Evolutionary conservation across 306 rosid genomes (phyloP), one percentile per base, ranked within the genome.

Genomic region (Lupinus albus): DNA sequence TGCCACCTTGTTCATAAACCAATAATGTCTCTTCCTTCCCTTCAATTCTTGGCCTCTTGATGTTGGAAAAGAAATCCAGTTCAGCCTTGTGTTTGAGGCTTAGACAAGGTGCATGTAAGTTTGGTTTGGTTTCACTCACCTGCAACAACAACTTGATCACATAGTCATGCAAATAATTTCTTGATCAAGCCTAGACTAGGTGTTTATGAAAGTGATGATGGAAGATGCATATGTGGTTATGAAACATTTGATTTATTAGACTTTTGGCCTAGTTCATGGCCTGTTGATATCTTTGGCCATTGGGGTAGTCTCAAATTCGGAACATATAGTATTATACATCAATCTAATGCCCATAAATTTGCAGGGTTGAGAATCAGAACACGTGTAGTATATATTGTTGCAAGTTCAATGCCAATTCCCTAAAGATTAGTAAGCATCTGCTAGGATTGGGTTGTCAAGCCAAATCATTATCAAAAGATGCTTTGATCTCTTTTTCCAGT

Each of bases 11-110:
- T 16, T 81, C 85, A 14, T 55, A 38, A 20, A 67, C 68, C 25
- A 52, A 17, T n/a, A 63, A 14, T 11, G 17, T 52, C 28, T 80
- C 82, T 67, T 79, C 68, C 20, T 75, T 77, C 35, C 80, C 84
- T 48, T 71, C 78, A 42, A 14, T 61, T 85, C 86, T 83, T 3
- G 62, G 64, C 32, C 52, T 70, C 79, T 86, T 86, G 13, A 70
- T 48, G 60, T 71, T 84, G 64, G 67, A 72, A 53, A 82, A 74
- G 10, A 82, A 53, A 30, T 87, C 87, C 70, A 87, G 79, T 38
- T 87, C 87, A 10, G 84, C 80, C 45, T 77, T 87, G 52, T 92
- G 79, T 76, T 91, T 91, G 48, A 70, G 77, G 28, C 83, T 81
- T 1, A 81, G 62, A 50, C 71, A 68, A 33, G 72, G 75, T 51